Conservation (phyloP, 2,329 filamentous ascomycete genomes). For the Calonectria multiphialidica region DNA sequence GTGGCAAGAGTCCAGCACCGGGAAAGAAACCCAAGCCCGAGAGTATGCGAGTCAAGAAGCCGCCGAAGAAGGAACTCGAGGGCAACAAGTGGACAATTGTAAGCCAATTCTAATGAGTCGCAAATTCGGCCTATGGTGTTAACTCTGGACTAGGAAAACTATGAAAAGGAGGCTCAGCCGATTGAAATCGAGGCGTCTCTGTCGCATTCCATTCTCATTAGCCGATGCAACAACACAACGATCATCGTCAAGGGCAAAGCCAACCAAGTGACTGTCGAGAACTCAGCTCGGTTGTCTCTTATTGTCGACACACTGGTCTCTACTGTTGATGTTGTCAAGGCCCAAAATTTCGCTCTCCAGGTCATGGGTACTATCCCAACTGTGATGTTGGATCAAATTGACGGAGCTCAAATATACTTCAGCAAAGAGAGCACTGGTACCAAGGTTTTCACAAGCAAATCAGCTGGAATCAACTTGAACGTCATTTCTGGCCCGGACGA, state of each 20-base stretch:
- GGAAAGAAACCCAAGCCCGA: conserved; percentile 90
- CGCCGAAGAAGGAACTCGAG: conserved; percentile 81
- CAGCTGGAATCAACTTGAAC: conserved; percentile 87
- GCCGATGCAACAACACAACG: conserved; percentile 90
- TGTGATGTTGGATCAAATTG: conserved; percentile 91
- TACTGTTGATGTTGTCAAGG: conserved; percentile 95
- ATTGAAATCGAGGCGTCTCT: conserved; percentile 86
- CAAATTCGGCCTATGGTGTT: conserved; percentile 9
- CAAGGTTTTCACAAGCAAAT: conserved; percentile 92
- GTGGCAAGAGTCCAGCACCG: conserved; percentile 88
- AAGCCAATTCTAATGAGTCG: conserved; percentile 46
- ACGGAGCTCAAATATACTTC: conserved; percentile 89
- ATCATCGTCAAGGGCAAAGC: conserved; percentile 93
- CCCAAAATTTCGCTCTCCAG: conserved; percentile 93
- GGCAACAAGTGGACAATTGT: conserved; percentile 95
- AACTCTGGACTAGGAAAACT: conserved; percentile 78
- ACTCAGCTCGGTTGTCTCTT: conserved; percentile 85
- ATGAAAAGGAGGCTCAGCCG: conserved; percentile 78
- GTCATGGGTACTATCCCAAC: conserved; percentile 89
- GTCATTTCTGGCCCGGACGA: conserved; percentile 77
- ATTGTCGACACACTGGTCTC: conserved; percentile 92
- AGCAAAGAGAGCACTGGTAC: conserved; percentile 82
- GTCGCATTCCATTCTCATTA: conserved; percentile 91
- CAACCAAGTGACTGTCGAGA: conserved; percentile 97
- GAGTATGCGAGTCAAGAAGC: conserved; percentile 87